Percentiles rank a stretch among this genome's conserved stretches.
Conservation (phyloP, 1,284 basidiomycete genomes). For the Phellopilus nigrolimitatus region DNA sequence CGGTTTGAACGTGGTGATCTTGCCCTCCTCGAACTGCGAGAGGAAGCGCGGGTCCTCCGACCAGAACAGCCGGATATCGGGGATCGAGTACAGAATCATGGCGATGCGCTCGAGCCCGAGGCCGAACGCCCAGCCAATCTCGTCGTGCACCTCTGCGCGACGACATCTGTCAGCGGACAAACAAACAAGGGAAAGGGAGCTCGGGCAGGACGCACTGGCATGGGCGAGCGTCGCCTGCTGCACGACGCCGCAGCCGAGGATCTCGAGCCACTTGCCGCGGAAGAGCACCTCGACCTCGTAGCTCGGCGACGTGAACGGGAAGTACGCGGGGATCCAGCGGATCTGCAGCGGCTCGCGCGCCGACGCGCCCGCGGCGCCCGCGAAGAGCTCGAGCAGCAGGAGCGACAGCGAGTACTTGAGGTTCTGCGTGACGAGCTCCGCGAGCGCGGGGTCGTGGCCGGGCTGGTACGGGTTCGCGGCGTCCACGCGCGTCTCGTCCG, state of each 20-base stretch:
- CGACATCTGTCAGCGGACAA: not conserved
- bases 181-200: slow-evolving; percentile 9
- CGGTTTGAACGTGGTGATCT: slow-evolving; percentile 77
- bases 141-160: slow-evolving; percentile 64
- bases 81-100: slow-evolving; percentile 96
- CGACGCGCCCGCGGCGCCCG: slow-evolving; percentile 43
- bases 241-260: slow-evolving; percentile 92
- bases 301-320: slow-evolving; percentile 96
- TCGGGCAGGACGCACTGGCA: slow-evolving; percentile 58
- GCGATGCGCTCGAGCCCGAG: slow-evolving; percentile 96
- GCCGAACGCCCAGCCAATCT: slow-evolving; percentile 97
- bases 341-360: slow-evolving; percentile 72
- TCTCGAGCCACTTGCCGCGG: slow-evolving; percentile 95
- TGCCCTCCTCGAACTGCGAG: slow-evolving; percentile 76
- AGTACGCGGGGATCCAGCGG: slow-evolving; percentile 96
- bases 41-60: slow-evolving; percentile 86
- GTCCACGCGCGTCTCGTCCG: slow-evolving; percentile 77
- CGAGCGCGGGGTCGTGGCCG: slow-evolving; percentile 66
- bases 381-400: slow-evolving; percentile 83
- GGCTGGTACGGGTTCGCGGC: slow-evolving; percentile 78
- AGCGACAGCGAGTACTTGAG: slow-evolving; percentile 91
- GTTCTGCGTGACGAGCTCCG: slow-evolving; percentile 75
- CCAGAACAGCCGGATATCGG: slow-evolving; percentile 99
- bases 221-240: slow-evolving; percentile 84
- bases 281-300: slow-evolving; percentile 99